Evolutionary conservation across 177 flowering plant genomes (phyloP), one percentile per base, ranked within the genome.

Genomic region (Vitis hybrid): DNA sequence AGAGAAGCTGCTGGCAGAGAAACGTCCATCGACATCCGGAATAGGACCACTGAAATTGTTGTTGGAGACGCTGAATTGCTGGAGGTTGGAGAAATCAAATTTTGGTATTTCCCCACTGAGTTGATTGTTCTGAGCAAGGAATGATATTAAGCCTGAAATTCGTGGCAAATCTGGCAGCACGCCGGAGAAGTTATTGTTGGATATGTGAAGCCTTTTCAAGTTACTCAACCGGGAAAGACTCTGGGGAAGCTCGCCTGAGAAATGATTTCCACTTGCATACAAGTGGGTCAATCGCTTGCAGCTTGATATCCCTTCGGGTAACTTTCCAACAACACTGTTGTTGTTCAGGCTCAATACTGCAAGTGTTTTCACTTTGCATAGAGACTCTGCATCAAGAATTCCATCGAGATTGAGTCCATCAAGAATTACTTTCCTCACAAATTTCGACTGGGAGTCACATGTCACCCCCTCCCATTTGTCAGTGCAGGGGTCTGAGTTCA

Each of bases 31-130:
- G 67, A 69, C 74, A 68, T 76, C 81, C 51, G 86, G 86, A 59
- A 83, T 68, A 29, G 76, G 79, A 39, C 89, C 85, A 13, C 74
- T 78, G 64, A 85, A 70, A 55, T 82, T 71, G 76, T 85, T 85
- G 77, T 80, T 70, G 8, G 89, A 83, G 65, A 83, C 89, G 72
- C 82, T 79, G 68, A 81, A 83, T 0, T 73, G 33, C 14, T 15
- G 51, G 29, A 86, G 74, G 56, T 74, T 77, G 60, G 75, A 60
- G 72, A 82, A 83, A 29, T 82, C 79, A 39, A 86, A 75, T 1
- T 71, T 48, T 0, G 85, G 85, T 16, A 83, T 66, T 31, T 3
- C 39, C n/a, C 88, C 88, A 55, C 7, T 65, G 13, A 85, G 74
- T 57, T 64, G 53, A 55, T 83, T 85, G 74, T 81, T 64, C 29